phyloP scores from a whole-genome alignment of 306 rosid species.

The Betula pendula region DNA sequence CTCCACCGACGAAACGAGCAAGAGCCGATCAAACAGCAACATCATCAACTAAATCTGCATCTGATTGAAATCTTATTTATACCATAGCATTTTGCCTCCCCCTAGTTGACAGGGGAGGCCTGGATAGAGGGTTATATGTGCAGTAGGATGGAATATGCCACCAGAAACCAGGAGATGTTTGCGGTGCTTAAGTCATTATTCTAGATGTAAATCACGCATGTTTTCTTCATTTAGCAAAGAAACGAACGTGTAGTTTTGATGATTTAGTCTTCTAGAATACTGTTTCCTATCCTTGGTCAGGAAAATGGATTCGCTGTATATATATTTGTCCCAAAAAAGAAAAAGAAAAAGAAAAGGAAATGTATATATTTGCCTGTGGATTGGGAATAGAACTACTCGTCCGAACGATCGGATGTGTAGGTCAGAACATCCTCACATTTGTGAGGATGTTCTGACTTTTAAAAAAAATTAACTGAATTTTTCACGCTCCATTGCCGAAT shows the following conservation, averaged over 20 bases:
- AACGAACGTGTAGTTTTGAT: constrained; percentile 22
- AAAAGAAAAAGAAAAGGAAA: not conserved
- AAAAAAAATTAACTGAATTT: too few relatives aligned
- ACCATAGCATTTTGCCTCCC: constrained; percentile 16
- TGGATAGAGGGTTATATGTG: not conserved
- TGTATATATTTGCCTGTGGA: constrained; percentile 14
- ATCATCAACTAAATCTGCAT: not conserved
- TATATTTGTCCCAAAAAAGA: not conserved
- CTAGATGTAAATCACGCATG: constrained; percentile 22
- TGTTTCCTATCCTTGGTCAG: constrained; percentile 13
- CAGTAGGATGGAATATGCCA: constrained; percentile 2
- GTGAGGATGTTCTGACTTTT: too few relatives aligned
- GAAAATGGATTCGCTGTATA: constrained; percentile 19
- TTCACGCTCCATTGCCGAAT: too few relatives aligned
- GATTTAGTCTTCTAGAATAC: constrained; percentile 4
- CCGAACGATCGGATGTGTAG: too few relatives aligned
- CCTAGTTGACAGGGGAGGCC: constrained; percentile 16
- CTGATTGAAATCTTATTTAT: not conserved
- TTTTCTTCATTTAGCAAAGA: constrained; percentile 19
- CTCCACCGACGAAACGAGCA: constrained; percentile 60
- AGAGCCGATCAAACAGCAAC: constrained; percentile 34
- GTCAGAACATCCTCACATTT: not conserved
- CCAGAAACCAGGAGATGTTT: not conserved
- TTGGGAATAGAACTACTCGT: not conserved
- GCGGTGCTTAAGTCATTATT: constrained; percentile 7